These are phyloP conservation scores for Chrysosporium keratinophilum DNA, from an alignment of 2,329 filamentous ascomycete genomes.

Conservation along the genomic window DNA sequence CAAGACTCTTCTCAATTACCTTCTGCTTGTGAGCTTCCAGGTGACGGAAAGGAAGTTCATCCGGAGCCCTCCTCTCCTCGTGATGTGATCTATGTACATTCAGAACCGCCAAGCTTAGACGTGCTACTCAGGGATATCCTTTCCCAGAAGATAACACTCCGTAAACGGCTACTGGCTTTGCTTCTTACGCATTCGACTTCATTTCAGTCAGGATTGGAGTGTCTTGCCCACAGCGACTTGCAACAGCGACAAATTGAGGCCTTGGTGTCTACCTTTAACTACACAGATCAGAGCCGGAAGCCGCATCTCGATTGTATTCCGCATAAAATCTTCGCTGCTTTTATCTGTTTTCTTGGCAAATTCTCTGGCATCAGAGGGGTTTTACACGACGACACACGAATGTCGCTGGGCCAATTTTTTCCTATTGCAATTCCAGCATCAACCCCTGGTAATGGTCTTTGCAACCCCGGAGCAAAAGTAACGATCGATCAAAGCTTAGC, in stretches of 20 bases:
- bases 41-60: constrained; percentile 46
- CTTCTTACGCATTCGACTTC: constrained; percentile 39
- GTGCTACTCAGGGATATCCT: constrained; percentile 44
- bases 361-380: constrained; percentile 13
- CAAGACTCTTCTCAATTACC: neutral
- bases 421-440: neutral
- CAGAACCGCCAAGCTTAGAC: constrained; percentile 43
- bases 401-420: neutral
- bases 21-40: constrained; percentile 35
- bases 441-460: neutral
- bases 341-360: constrained; percentile 35
- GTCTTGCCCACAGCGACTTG: constrained; percentile 32
- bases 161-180: constrained; percentile 37
- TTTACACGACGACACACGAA: neutral
- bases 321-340: constrained; percentile 34
- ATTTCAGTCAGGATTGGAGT: constrained; percentile 34
- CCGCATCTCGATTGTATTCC: constrained; percentile 25
- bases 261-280: neutral
- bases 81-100: constrained; percentile 48
- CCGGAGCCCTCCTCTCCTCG: constrained; percentile 47
- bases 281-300: constrained; percentile 1
- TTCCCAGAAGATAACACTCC: constrained; percentile 35
- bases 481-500: constrained; percentile 21
- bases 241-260: constrained; percentile 22
- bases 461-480: neutral